Base-by-base conservation (phyloP, 2,329 filamentous ascomycete species). In the Calonectria hawksworthii region DNA sequence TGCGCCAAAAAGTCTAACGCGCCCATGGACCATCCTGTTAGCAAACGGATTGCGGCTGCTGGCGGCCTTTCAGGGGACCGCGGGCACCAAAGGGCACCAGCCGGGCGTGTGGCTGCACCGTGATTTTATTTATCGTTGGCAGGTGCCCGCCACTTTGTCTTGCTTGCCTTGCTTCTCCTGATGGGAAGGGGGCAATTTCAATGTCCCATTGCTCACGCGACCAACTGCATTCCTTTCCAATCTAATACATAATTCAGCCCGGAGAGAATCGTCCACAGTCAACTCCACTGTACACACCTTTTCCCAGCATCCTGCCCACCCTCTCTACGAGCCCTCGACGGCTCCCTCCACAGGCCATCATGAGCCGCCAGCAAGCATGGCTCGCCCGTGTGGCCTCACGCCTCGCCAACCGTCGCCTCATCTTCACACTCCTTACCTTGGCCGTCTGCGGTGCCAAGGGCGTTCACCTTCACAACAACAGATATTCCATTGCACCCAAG, bases 391-490 rank as follows among this genome's bases (percentile, higher is more conserved):
- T 76, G 54, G 74, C 41, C 61, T 80, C 78, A 30, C 82, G 80
- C 10, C 75, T 83, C 30, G 81, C 79, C 32, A 84, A 80, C 73
- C 77, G 79, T 65, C 79, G 80, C 9, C 83, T 84, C 59, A 76
- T 84, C 70, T 86, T 84, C 68, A 77, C 83, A 14, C 73, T 84
- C 38, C 79, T 80, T 50, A 79, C 79, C n/a, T 71, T 84, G 74
- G 78, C 83, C 23, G 71, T 84, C 68, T 74, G 83, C 41, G 77
- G 77, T 51, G 82, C 83, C 34, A 85, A 85, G 69, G 73, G 77
- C 9, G 75, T 82, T 4, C 84, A 85, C 70, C 76, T 85, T 44
- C 80, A 82, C 68, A 83, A 80, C 41, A 83, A 86, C 36, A 73
- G 81, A 26, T 76, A 74, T 8, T 82, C 84, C 8, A 72, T 85